phyloP scores from a whole-genome alignment of 2,329 filamentous ascomycete genomes.

The Sporothrix phasma region DNA sequence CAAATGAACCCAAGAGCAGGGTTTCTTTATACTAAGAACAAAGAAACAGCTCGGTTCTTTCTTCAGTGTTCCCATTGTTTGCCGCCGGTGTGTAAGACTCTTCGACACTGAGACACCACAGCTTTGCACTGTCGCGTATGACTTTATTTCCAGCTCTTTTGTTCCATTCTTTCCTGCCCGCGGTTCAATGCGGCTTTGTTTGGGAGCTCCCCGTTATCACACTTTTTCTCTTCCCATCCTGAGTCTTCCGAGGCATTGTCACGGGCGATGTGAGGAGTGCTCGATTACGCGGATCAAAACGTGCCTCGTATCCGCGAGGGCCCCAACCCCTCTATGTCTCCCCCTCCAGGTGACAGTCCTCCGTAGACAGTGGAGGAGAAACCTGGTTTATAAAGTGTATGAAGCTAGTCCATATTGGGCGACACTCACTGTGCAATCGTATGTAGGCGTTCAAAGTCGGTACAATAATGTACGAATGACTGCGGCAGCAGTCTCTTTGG shows the following conservation, averaged over 20 bases:
- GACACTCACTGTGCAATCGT: neutral
- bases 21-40: neutral
- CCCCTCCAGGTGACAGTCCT: too few relatives aligned
- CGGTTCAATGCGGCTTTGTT: neutral
- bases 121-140: too few relatives aligned
- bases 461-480: neutral
- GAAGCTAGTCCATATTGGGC: neutral
- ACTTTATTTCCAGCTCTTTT: neutral
- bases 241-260: neutral
- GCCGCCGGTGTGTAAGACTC: neutral
- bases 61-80: neutral
- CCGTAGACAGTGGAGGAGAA: neutral
- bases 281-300: neutral
- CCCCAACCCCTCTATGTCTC: neutral
- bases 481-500: too few relatives aligned
- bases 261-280: neutral
- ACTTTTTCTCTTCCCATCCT: neutral
- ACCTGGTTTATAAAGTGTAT: neutral
- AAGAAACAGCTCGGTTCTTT: neutral
- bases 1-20: neutral
- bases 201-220: neutral
- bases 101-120: neutral
- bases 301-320: neutral
- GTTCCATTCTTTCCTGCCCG: neutral
- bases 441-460: neutral